These are phyloP conservation scores for Corynespora cassiicola DNA, from an alignment of 2,329 filamentous ascomycete genomes.

Conservation along the genomic window DNA sequence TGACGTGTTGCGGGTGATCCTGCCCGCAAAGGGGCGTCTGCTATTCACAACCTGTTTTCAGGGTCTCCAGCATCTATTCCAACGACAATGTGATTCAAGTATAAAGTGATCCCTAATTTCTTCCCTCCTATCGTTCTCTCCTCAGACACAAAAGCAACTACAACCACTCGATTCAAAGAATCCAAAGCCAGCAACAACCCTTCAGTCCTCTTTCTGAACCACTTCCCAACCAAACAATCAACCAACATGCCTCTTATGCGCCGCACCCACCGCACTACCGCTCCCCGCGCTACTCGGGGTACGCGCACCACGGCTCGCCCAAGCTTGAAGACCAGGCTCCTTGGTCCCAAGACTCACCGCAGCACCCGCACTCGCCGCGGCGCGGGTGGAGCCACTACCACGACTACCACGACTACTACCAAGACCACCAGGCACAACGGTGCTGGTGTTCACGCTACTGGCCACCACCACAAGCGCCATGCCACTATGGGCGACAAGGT, in stretches of 20 bases:
- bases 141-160: no score
- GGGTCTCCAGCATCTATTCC: no score
- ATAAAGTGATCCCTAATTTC: no score
- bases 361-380: constrained; percentile 48
- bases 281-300: constrained; percentile 35
- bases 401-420: constrained; percentile 50
- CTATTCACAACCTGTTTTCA: constrained; percentile 16
- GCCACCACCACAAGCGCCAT: constrained; percentile 71
- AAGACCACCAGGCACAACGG: constrained; percentile 37
- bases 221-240: constrained; percentile 11
- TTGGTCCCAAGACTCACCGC: constrained; percentile 50
- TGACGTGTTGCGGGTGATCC: constrained; percentile 4
- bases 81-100: no score
- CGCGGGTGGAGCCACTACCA: constrained; percentile 43
- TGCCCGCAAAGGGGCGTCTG: no score
- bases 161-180: no score
- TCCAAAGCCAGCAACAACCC: constrained; percentile 1
- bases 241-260: constrained; percentile 38
- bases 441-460: constrained; percentile 12
- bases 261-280: constrained; percentile 30
- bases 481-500: constrained; percentile 78
- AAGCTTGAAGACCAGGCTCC: constrained; percentile 62
- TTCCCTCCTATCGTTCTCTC: constrained; percentile 4
- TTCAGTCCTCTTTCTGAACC: constrained; percentile 3
- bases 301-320: constrained; percentile 52